Evolutionary conservation across 2,329 filamentous ascomycete species (phyloP).

Genomic region (Elsinoe arachidis): DNA sequence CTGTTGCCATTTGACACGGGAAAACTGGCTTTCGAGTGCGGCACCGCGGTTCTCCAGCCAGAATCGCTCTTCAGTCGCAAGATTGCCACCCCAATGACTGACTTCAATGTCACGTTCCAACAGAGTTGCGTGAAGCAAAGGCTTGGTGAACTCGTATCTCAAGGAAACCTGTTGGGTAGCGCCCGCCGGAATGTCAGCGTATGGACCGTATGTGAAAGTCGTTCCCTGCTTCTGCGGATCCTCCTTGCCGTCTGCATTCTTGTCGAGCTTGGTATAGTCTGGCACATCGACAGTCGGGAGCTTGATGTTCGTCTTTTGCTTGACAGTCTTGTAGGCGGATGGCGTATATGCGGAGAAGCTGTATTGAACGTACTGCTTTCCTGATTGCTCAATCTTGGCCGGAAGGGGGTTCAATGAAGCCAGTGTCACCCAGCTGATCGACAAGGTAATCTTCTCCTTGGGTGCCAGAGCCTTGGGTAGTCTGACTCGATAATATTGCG

Average conservation of each 20-base stretch:
- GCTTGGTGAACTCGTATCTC: slow-evolving; percentile 93
- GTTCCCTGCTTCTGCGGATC: slow-evolving; percentile 76
- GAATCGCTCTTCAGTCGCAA: slow-evolving; percentile 91
- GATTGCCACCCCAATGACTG: slow-evolving; percentile 95
- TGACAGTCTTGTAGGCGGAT: slow-evolving; percentile 74
- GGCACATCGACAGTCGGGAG: slow-evolving; percentile 68
- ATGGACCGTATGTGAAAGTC: slow-evolving; percentile 85
- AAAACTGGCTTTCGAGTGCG: slow-evolving; percentile 49
- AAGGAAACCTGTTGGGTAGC: slow-evolving; percentile 64
- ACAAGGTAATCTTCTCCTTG: slow-evolving; percentile 72
- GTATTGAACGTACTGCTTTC: slow-evolving; percentile 79
- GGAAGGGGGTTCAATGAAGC: slow-evolving; percentile 74
- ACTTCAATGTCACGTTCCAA: slow-evolving; percentile 90
- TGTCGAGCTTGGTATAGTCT: slow-evolving; percentile 63
- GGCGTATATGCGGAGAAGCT: slow-evolving; percentile 76
- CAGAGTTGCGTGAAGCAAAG: slow-evolving; percentile 66
- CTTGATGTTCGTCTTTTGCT: slow-evolving; percentile 97
- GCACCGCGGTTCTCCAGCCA: slow-evolving; percentile 81
- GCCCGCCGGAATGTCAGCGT: slow-evolving; percentile 71
- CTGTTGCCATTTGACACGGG: slow-evolving; percentile 41
- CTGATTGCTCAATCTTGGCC: slow-evolving; percentile 70
- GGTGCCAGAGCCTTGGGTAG: slow-evolving; percentile 68
- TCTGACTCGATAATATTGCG: slow-evolving; percentile 73
- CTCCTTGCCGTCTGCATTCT: slow-evolving; percentile 51
- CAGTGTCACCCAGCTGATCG: slow-evolving; percentile 76